phyloP scores from a whole-genome alignment of 2,329 filamentous ascomycete genomes.

The Neofusicoccum laricinum region DNA sequence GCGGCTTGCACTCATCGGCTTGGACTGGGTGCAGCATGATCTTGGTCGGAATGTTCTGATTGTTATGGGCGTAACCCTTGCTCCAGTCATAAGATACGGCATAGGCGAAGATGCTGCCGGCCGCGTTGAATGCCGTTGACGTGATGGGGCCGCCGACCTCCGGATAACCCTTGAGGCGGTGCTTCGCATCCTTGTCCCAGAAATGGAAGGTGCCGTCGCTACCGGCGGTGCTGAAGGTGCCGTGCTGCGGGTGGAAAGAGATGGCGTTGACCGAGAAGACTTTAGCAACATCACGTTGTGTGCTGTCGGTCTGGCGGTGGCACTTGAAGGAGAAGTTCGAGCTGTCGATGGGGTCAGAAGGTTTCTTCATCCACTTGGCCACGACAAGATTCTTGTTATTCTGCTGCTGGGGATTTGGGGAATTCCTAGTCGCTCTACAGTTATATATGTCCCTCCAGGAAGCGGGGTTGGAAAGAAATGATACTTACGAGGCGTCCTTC shows the following conservation, averaged over 20 bases:
- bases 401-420: background rate
- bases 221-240: conserved; percentile 97
- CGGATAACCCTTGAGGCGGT: conserved; percentile 62
- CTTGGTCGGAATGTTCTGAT: conserved; percentile 52
- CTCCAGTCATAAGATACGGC: conserved; percentile 97
- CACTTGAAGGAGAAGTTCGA: conserved; percentile 99
- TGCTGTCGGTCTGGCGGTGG: conserved; percentile 75
- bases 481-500: conserved; percentile 67
- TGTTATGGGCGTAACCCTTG: conserved; percentile 90
- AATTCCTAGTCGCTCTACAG: conserved; percentile 13
- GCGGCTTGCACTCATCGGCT: conserved; percentile 50
- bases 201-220: conserved; percentile 96
- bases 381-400: background rate
- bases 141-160: conserved; percentile 73
- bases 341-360: conserved; percentile 24
- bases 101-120: conserved; percentile 60
- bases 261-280: conserved; percentile 97
- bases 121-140: conserved; percentile 85
- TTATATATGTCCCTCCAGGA: background rate
- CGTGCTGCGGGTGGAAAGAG: conserved; percentile 93
- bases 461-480: background rate
- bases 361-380: background rate
- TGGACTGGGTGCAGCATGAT: conserved; percentile 50
- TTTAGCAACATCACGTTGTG: conserved; percentile 67
- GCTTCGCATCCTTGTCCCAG: conserved; percentile 69